Evolutionary conservation across 2,329 filamentous ascomycete species (phyloP).

Genomic region (Elsinoe australis): DNA sequence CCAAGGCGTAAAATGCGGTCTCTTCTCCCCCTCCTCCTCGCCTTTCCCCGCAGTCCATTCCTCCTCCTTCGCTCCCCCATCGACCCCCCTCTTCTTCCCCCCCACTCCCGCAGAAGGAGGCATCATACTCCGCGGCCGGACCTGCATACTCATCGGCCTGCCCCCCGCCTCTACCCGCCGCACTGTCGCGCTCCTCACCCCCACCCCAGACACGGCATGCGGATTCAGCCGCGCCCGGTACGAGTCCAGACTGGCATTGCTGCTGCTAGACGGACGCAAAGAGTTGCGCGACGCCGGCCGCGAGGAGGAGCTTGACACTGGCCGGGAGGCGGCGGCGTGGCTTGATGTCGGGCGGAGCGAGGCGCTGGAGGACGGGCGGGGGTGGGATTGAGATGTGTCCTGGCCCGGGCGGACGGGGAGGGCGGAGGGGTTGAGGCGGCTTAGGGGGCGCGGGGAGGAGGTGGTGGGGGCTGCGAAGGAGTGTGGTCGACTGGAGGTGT

Average conservation of each 20-base stretch:
- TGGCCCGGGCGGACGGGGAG: neutral
- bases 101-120: neutral
- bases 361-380: neutral
- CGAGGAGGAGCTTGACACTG: neutral
- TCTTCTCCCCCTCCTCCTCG: conserved; percentile 4
- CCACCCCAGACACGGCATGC: neutral
- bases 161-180: neutral
- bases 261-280: neutral
- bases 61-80: neutral
- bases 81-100: neutral
- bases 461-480: conserved; percentile 24
- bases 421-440: neutral
- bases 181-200: neutral
- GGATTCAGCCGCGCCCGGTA: conserved; percentile 5
- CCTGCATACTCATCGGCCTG: conserved; percentile 3
- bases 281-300: neutral
- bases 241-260: neutral
- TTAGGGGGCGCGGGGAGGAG: conserved; percentile 18
- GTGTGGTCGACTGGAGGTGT: conserved; percentile 29
- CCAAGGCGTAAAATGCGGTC: conserved; percentile 62
- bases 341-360: neutral
- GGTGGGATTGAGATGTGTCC: neutral
- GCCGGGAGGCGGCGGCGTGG: conserved; percentile 7
- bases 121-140: neutral
- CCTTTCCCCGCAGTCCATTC: neutral